Evolutionary conservation across 2,329 filamentous ascomycete species (phyloP).

Genomic region (Bisporella sp.): DNA sequence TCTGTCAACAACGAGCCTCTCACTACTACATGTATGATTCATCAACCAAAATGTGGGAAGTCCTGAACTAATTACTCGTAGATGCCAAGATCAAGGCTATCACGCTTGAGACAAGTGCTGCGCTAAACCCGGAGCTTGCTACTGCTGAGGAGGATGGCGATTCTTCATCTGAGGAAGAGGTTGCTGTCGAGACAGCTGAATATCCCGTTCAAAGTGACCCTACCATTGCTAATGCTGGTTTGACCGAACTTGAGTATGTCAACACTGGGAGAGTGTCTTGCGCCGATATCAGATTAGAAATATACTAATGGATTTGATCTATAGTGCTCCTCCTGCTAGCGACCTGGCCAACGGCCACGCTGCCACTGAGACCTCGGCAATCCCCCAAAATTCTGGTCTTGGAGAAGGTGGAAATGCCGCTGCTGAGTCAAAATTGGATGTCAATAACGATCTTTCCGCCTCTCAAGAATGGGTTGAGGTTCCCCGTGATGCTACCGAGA

Average conservation of each 20-base stretch:
- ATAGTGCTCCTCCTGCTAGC: conserved; percentile 29
- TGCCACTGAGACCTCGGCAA: conserved; percentile 31
- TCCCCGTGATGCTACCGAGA: conserved; percentile 66
- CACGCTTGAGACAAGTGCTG: conserved; percentile 45
- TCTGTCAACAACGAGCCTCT: conserved; percentile 60
- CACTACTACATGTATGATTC: conserved; percentile 61
- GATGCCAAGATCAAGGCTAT: conserved; percentile 53
- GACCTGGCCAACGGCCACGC: conserved; percentile 37
- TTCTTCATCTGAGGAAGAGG: conserved; percentile 27
- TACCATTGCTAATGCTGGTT: conserved; percentile 57
- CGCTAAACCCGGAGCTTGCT: conserved; percentile 4
- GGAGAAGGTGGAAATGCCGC: conserved; percentile 50
- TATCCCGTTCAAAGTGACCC: conserved; percentile 49
- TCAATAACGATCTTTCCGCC: conserved; percentile 25
- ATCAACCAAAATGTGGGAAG: background rate
- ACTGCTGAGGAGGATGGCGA: conserved; percentile 16
- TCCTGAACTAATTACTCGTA: conserved; percentile 24
- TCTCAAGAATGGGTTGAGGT: conserved; percentile 47
- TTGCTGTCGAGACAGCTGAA: conserved; percentile 28
- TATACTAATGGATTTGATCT: too few species aligned
- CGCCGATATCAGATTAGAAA: too few species aligned
- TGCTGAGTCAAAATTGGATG: conserved; percentile 61
- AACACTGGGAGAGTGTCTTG: background rate
- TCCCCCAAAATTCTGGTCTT: conserved; percentile 44
- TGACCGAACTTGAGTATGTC: conserved; percentile 55